Conservation (phyloP, 768 basidiomycete genomes). For the Amanita muscaria region DNA sequence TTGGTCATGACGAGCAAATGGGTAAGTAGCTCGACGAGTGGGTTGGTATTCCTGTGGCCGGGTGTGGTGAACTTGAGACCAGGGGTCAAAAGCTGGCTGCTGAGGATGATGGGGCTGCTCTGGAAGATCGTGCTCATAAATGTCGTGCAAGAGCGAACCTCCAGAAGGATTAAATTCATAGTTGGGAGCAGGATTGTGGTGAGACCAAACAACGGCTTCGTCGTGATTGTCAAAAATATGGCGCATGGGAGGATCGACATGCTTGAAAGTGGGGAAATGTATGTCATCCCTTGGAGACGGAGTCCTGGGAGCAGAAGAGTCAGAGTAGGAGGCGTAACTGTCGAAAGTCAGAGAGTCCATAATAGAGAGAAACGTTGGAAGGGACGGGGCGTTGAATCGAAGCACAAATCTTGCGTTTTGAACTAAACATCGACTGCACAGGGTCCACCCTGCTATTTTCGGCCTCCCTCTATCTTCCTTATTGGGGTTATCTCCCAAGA, state of each 20-base stretch:
- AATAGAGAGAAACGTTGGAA: conserved; percentile 7
- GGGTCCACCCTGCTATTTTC: conserved; percentile 5
- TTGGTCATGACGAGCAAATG: conserved; percentile 68
- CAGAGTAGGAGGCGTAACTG: conserved; percentile 55
- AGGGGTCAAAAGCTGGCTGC: conserved; percentile 1
- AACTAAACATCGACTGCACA: conserved; percentile 10
- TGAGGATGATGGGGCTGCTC: conserved; percentile 27
- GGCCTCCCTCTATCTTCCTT: conserved; percentile 5
- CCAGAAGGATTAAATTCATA: conserved; percentile 34
- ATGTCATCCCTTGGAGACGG: conserved; percentile 50
- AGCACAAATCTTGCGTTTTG: conserved; percentile 9
- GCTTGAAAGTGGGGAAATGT: conserved; percentile 19
- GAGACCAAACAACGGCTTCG: conserved; percentile 24
- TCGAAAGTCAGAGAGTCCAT: conserved; percentile 49
- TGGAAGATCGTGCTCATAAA: conserved; percentile 53
- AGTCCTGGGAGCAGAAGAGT: conserved; percentile 64
- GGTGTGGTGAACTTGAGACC: conserved; percentile 20
- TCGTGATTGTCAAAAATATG: conserved; percentile 43
- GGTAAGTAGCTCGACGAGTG: conserved; percentile 64
- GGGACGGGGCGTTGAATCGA: conserved; percentile 10
- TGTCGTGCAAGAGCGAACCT: conserved; percentile 58
- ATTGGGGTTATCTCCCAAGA: conserved; percentile 16
- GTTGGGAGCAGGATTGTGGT: conserved; percentile 7
- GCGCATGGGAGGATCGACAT: conserved; percentile 37
- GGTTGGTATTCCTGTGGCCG: conserved; percentile 37